Evolutionary conservation across 805 yeast species (phyloP).

Genomic region (Myxozyma kluyveri): DNA sequence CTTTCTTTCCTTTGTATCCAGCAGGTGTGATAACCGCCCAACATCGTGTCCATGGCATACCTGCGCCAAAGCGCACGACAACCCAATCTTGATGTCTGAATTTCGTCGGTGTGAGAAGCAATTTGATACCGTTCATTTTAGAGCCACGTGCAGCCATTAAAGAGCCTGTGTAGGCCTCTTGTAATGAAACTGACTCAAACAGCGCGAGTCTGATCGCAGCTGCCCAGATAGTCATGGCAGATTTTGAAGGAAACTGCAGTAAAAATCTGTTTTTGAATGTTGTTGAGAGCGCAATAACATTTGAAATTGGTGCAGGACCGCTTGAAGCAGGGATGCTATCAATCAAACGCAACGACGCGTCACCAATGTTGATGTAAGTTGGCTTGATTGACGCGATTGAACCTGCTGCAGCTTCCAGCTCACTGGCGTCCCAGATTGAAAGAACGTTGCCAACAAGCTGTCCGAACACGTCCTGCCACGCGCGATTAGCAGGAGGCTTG

Average conservation of each 20-base stretch:
- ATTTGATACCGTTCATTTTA: constrained; percentile 77
- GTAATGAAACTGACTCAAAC: constrained; percentile 77
- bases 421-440: constrained; percentile 77
- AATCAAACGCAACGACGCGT: constrained; percentile 65
- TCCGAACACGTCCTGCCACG: constrained; percentile 92
- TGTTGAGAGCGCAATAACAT: constrained; percentile 77
- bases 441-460: constrained; percentile 85
- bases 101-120: constrained; percentile 79
- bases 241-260: constrained; percentile 68
- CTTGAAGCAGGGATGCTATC: constrained; percentile 33
- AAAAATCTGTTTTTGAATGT: constrained; percentile 86
- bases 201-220: constrained; percentile 76
- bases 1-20: constrained; percentile 46
- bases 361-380: constrained; percentile 84
- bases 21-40: constrained; percentile 75
- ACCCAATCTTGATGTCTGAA: constrained; percentile 92
- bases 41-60: constrained; percentile 97
- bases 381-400: constrained; percentile 57
- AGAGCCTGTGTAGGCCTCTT: constrained; percentile 96
- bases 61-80: constrained; percentile 89
- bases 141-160: constrained; percentile 88
- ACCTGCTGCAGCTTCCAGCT: constrained; percentile 49
- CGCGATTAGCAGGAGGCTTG: constrained; percentile 67
- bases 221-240: constrained; percentile 71
- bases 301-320: constrained; percentile 18